Base-by-base conservation (phyloP, 2,329 filamentous ascomycete genomes). In the Beauveria bassiana region DNA sequence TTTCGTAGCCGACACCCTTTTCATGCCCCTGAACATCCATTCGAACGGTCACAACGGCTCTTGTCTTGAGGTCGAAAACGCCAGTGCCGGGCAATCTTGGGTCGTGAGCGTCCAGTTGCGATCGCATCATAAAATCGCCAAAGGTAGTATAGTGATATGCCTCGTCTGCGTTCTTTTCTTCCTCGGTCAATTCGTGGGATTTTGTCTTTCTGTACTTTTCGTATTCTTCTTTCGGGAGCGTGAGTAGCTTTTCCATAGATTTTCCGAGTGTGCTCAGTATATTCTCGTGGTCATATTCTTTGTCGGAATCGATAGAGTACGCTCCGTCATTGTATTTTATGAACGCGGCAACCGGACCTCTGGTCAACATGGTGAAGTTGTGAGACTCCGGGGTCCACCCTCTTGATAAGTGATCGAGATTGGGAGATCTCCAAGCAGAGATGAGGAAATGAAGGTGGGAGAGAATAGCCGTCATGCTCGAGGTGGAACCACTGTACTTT, bases 261-360 rank as follows among this genome's bases (percentile, higher is more conserved):
- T 96, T 95, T 16, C 95, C 95, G 18, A 99, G 82, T 81, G 93
- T 91, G 75, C 89, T 95, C 55, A 99, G 81, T 38, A 99, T 85
- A 66, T 91, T 98, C 38, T 90, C 88, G 8, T 78, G 82, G 68
- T 97, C 93, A 67, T 86, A 95, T 70, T 96, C 84, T 75, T 98
- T 99, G 74, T 99, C 95, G 0, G 93, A 91, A 72, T 99, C 95
- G 63, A 99, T 95, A 5, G 93, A 93, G 71, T 99, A 99, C 0
- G 86, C 83, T 1, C 93, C 93, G 69, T 96, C 84, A 66, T 90
- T 89, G 74, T 87, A 90, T 57, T 90, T 85, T 18, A 97, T 77
- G 69, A 97, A 96, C 50, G 92, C 86, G 12, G 92, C 90, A 4
- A 86, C 83, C 1, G 95, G 93, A 0, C 85, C 84, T 67, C 86